Evolutionary conservation across 2,329 filamentous ascomycete species (phyloP).

Genomic region (Tricladium varicosporioides): DNA sequence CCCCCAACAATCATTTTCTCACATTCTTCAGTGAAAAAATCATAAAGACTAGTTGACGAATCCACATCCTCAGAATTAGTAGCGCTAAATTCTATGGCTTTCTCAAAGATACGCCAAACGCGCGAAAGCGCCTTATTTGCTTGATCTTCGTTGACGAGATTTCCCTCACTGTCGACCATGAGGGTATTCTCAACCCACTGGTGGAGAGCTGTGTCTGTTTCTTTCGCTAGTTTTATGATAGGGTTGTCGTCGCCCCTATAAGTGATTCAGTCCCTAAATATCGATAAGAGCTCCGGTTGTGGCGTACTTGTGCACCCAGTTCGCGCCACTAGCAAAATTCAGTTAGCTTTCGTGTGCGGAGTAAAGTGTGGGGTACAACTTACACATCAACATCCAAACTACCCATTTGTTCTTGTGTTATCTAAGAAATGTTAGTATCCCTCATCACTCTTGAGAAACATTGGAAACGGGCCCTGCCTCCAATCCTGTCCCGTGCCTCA

Average conservation of each 20-base stretch:
- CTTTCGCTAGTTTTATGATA: conserved; percentile 47
- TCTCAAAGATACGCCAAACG: conserved; percentile 48
- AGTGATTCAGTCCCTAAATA: conserved; percentile 14
- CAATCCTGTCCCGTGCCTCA: conserved; percentile 51
- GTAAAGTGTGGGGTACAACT: neutral
- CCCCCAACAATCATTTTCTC: neutral
- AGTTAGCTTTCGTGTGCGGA: neutral
- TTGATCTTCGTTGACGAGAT: neutral
- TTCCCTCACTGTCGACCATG: conserved; percentile 23
- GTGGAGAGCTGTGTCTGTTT: conserved; percentile 44
- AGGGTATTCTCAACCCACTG: conserved; percentile 32
- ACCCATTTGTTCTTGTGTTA: conserved; percentile 1
- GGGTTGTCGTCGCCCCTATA: conserved; percentile 38
- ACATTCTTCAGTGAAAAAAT: conserved; percentile 47
- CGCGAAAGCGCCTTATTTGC: conserved; percentile 11
- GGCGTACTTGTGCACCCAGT: conserved; percentile 17
- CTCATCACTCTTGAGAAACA: neutral
- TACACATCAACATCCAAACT: neutral
- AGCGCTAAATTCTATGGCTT: conserved; percentile 49
- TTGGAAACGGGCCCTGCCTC: conserved; percentile 44
- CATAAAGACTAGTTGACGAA: conserved; percentile 44
- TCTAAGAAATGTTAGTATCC: neutral
- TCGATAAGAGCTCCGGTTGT: neutral
- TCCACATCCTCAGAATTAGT: conserved; percentile 32
- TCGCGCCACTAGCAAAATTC: conserved; percentile 15